phyloP scores from a whole-genome alignment of 2,329 filamentous ascomycete genomes.

The Diaporthe citrichinensis region DNA sequence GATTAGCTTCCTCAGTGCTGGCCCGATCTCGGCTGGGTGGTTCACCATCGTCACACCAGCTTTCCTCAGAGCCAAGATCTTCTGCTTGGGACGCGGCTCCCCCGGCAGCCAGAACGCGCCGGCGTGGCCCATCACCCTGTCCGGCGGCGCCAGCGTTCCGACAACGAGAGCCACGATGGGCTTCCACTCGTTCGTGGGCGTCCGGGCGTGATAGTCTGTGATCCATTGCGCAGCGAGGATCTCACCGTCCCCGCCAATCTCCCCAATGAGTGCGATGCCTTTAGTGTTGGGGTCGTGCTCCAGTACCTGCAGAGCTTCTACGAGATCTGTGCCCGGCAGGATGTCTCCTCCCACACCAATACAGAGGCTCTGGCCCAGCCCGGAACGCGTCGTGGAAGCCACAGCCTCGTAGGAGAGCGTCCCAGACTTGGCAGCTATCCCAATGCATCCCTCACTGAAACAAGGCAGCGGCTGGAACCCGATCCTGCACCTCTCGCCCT shows the following conservation, averaged over 20 bases:
- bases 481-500: conserved; percentile 74
- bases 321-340: conserved; percentile 80
- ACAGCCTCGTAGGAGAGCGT: conserved; percentile 87
- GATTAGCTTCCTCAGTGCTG: conserved; percentile 75
- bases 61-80: conserved; percentile 75
- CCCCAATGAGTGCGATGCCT: conserved; percentile 80
- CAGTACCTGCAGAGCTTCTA: conserved; percentile 78
- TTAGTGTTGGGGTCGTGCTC: conserved; percentile 77
- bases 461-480: conserved; percentile 84
- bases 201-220: conserved; percentile 71
- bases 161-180: conserved; percentile 81
- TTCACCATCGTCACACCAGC: conserved; percentile 80
- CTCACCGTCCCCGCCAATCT: conserved; percentile 79
- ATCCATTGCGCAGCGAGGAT: conserved; percentile 83
- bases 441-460: conserved; percentile 79
- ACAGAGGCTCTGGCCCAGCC: conserved; percentile 82
- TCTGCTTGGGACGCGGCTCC: conserved; percentile 75
- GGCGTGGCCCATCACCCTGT: conserved; percentile 83
- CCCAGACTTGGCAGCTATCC: conserved; percentile 85
- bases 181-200: conserved; percentile 69
- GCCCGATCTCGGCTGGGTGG: conserved; percentile 82
- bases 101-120: conserved; percentile 79
- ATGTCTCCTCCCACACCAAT: conserved; percentile 85
- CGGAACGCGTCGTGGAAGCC: conserved; percentile 79
- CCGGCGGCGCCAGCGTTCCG: conserved; percentile 73